These are phyloP conservation scores for Clathrus columnatus DNA, from an alignment of 768 basidiomycete genomes.

Conservation along the genomic window DNA sequence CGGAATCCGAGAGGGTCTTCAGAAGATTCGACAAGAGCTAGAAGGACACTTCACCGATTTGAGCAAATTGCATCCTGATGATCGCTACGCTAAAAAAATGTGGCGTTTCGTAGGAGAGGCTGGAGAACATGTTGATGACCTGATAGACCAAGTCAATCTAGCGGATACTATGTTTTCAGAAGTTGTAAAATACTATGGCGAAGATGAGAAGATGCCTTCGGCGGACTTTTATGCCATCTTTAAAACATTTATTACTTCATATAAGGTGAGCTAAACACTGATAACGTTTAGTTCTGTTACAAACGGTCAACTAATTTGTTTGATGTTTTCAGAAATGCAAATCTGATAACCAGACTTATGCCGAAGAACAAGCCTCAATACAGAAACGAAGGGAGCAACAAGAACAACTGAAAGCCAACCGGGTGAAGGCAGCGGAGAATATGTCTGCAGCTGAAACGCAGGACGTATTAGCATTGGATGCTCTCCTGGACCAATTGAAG, in stretches of 20 bases:
- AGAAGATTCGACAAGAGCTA: conserved; percentile 71
- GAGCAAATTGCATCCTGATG: conserved; percentile 38
- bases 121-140: conserved; percentile 63
- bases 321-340: conserved; percentile 68
- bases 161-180: conserved; percentile 80
- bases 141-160: conserved; percentile 78
- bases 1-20: conserved; percentile 70
- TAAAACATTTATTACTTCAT: conserved; percentile 94
- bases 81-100: conserved; percentile 86
- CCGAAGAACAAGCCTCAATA: conserved; percentile 57
- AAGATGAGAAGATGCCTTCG: conserved; percentile 83
- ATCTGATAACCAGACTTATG: conserved; percentile 61
- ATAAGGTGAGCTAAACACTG: conserved; percentile 44
- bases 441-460: conserved; percentile 26
- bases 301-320: neutral
- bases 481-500: conserved; percentile 59
- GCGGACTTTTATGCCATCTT: conserved; percentile 95
- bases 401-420: conserved; percentile 52
- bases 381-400: conserved; percentile 63
- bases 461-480: conserved; percentile 55
- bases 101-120: conserved; percentile 81
- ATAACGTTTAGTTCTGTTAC: neutral
- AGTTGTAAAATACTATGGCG: conserved; percentile 86
- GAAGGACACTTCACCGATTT: conserved; percentile 70
- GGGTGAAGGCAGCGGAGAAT: conserved; percentile 35